A percentile compares a stretch with the other conserved stretches of the same genome.
Evolutionary conservation across 148 eudicot genomes (phyloP).

Genomic region (Spergularia bocconei): DNA sequence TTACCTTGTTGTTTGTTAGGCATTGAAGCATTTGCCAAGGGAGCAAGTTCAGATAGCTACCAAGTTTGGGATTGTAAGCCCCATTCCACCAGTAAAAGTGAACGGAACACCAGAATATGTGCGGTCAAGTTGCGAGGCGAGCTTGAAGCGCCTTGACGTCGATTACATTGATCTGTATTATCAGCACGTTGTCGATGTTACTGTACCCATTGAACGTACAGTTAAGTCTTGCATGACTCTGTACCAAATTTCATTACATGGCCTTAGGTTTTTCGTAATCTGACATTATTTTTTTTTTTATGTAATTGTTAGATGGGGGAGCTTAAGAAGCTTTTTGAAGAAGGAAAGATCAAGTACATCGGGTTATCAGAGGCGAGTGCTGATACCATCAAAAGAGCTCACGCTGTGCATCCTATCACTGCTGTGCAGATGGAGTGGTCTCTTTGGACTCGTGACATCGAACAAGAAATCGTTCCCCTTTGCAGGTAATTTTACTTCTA

Average conservation of each 20-base stretch:
- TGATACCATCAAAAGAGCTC: conserved; percentile 28
- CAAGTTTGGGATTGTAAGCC: background rate
- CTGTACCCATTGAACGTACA: too few relatives aligned
- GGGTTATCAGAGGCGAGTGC: conserved; percentile 29
- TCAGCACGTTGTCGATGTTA: too few relatives aligned
- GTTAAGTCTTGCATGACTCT: too few relatives aligned
- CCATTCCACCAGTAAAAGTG: background rate
- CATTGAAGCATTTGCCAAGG: background rate
- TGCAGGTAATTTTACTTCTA: conserved; percentile 16
- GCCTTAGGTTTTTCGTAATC: too few relatives aligned
- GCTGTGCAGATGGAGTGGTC: conserved; percentile 37
- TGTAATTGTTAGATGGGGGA: conserved; percentile 23
- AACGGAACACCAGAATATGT: conserved; percentile 9
- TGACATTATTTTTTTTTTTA: background rate
- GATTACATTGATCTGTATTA: background rate
- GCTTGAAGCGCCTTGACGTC: conserved; percentile 22
- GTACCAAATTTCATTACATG: too few relatives aligned
- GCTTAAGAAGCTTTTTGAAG: conserved; percentile 27
- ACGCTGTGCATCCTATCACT: conserved; percentile 30
- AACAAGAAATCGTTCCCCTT: conserved; percentile 28
- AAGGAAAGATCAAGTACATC: conserved; percentile 28
- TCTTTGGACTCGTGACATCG: conserved; percentile 28
- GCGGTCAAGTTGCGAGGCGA: conserved; percentile 16
- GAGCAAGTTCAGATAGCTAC: conserved; percentile 15
- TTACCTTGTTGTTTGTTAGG: too few relatives aligned